Evolutionary conservation across 2,329 filamentous ascomycete genomes (phyloP).

Genomic region (Cadophora sp.): DNA sequence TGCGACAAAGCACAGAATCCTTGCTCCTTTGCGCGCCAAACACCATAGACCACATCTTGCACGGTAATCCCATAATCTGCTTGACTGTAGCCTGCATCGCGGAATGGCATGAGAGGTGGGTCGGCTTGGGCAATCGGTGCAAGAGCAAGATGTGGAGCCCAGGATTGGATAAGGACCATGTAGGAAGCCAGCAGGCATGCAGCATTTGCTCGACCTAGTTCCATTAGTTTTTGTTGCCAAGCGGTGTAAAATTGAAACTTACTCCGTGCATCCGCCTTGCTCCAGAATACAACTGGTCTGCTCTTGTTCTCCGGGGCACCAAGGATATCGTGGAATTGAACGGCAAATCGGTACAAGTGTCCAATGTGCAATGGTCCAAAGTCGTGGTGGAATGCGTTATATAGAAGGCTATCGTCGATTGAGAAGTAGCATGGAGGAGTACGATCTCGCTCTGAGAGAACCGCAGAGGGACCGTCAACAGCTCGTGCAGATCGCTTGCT

Average conservation of each 20-base stretch:
- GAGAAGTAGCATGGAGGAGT: slow-evolving; percentile 91
- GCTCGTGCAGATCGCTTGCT: slow-evolving; percentile 76
- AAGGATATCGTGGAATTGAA: slow-evolving; percentile 93
- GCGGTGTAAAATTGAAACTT: slow-evolving; percentile 50
- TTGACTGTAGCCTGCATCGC: slow-evolving; percentile 97
- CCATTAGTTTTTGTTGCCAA: slow-evolving; percentile 35
- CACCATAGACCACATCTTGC: slow-evolving; percentile 96
- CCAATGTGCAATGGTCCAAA: slow-evolving; percentile 98
- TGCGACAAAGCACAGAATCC: slow-evolving; percentile 89
- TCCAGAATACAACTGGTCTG: slow-evolving; percentile 94
- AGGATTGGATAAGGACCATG: slow-evolving; percentile 98
- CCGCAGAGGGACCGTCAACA: slow-evolving; percentile 61
- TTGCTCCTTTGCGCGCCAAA: slow-evolving; percentile 99
- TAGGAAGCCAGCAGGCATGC: slow-evolving; percentile 96
- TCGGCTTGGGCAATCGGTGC: slow-evolving; percentile 97
- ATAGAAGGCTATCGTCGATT: slow-evolving; percentile 88
- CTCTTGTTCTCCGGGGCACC: slow-evolving; percentile 91
- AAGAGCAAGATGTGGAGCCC: slow-evolving; percentile 94
- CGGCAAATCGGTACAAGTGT: slow-evolving; percentile 94
- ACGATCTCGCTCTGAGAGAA: slow-evolving; percentile 53
- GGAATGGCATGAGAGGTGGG: slow-evolving; percentile 97
- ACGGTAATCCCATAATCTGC: slow-evolving; percentile 96
- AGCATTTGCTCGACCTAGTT: slow-evolving; percentile 85
- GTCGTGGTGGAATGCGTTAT: slow-evolving; percentile 98
- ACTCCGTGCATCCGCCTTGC: slow-evolving; percentile 89